Evolutionary conservation across 768 basidiomycete genomes (phyloP), one percentile per base, ranked within the genome.

Genomic region (Termitomyces sp.): DNA sequence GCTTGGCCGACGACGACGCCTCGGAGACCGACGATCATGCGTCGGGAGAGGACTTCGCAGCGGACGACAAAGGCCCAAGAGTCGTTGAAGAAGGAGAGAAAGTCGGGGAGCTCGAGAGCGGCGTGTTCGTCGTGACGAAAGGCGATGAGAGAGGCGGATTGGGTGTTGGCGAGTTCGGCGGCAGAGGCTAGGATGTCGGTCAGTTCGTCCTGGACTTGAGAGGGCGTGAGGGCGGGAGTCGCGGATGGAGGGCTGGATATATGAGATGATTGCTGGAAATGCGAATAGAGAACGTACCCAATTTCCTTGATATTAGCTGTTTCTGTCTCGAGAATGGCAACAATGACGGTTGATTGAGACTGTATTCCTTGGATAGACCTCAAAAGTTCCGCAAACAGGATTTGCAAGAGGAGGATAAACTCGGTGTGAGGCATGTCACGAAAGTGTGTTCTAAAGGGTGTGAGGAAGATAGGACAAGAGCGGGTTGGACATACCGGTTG

Each of bases 1-100:
- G 95, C 91, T 88, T 96, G 95, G 55, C 85, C 80, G 46, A 95
- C 86, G 53, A 94, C 82, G 2, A 85, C 89, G 5, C 95, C 95
- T 58, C 97, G 78, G 34, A 98, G 76, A 6, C 93, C 89, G 57
- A 98, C 92, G 58, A 98, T 95, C 93, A 98, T 98, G 63, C 88
- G 79, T 55, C 86, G 81, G 62, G 89, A 92, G 31, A 97, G 77
- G 31, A 87, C 83, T 70, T 99, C 96, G 67, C 91, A 93, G 63
- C 79, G 80, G 27, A 97, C 81, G 9, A 98, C 93, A 65, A 98
- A 98, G 27, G 80, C 73, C 96, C 96, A 98, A 1, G 90, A 87
- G 64, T 84, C 81, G 56, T 88, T 87, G 78, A 95, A 96, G 58
- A 98, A 78, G 12, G 77, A 80, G 36, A 92, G 75, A 74, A 98